Evolutionary conservation across 2,329 filamentous ascomycete genomes (phyloP), one percentile per base, ranked within the genome.

Genomic region (Paraconiothyrium sp.): DNA sequence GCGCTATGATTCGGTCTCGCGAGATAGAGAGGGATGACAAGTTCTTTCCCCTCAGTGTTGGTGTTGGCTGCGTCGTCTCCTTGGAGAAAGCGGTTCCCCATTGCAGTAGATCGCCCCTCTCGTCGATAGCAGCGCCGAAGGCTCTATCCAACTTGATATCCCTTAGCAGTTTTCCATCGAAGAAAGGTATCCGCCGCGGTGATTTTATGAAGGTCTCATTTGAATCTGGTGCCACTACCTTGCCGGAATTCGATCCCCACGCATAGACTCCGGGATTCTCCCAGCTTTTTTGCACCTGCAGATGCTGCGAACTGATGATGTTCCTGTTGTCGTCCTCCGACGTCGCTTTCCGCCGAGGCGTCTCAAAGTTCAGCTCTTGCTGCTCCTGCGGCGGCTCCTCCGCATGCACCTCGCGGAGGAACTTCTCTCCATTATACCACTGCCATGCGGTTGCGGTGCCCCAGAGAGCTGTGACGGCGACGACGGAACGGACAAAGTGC

Each of bases 201-300:
- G 86, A 88, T 81, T 97, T 97, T 76, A 98, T 84, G 64, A 90
- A 86, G 34, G 83, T 82, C 58, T 97, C 93, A 55, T 90, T 85
- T 9, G 91, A 94, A 65, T 91, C 89, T 0, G 94, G 93, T 46
- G 94, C 93, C 41, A 92, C 92, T n/a, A 97, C 94, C 69, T 86
- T 87, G 62, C 93, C 92, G 16, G 84, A 83, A 72, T 99, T 99
- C 20, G 91, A 93, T 0, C 95, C 95, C 94, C 95, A 99, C 5
- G 91, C 89, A 79, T 97, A 98, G 0, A 98, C 91, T 1, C 94
- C 95, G 0, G 95, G 94, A 62, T 92, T 89, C 78, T 89, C 88
- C 83, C 88, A 86, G 78, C 92, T 96, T 74, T 88, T 88, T 81
- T 92, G 93, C 61, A 97, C 91, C 81, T 97, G 94, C 6, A 92